phyloP scores from a whole-genome alignment of 768 basidiomycete species.

The Strobilomyces confusus region DNA sequence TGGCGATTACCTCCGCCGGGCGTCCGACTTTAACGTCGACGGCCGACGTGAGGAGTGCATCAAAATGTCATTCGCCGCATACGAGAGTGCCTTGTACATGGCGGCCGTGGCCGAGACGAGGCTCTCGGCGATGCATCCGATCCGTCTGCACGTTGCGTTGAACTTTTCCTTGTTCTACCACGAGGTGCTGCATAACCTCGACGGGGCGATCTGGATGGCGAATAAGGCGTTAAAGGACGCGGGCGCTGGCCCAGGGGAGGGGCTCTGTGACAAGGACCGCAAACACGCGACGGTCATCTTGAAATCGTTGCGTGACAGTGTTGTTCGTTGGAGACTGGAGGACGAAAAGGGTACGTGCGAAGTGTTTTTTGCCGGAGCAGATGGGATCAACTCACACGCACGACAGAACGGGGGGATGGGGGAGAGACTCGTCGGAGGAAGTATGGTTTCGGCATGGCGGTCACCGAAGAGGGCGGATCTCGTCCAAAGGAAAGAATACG shows the following conservation, averaged over 20 bases:
- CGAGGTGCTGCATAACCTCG: background rate
- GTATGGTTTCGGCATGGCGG: background rate
- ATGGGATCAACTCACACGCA: background rate
- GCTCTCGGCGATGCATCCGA: no score
- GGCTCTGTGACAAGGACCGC: background rate
- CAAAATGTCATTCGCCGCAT: no score
- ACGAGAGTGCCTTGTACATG: no score
- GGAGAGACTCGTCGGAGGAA: no score
- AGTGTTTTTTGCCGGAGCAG: background rate
- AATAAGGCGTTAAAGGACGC: background rate
- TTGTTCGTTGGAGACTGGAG: background rate
- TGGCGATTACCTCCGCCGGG: no score
- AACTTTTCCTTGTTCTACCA: no score
- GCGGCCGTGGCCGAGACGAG: no score
- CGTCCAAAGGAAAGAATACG: no score
- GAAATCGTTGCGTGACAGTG: background rate
- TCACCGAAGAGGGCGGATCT: background rate
- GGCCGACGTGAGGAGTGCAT: background rate
- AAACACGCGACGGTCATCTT: background rate
- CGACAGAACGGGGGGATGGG: background rate
- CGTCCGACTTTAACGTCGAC: background rate
- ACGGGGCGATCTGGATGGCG: background rate
- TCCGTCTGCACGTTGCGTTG: no score
- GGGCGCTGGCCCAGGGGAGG: background rate
- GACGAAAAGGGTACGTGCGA: background rate